Percentiles rank a stretch among this genome's conserved stretches.
phyloP scores from a whole-genome alignment of 2,329 filamentous ascomycete genomes.

The Acrocalymma vagum region DNA sequence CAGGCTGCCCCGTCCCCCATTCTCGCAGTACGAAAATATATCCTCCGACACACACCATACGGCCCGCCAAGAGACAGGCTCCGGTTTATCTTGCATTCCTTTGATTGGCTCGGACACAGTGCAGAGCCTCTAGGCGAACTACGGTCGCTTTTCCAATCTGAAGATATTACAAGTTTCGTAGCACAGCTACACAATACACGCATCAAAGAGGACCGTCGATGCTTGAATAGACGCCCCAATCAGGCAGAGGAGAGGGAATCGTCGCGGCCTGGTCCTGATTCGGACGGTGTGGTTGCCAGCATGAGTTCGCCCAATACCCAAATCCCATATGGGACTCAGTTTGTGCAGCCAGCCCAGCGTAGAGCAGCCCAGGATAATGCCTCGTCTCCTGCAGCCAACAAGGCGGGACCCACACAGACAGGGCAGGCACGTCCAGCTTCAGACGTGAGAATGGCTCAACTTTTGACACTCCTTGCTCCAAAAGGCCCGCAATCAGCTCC shows the following conservation, averaged over 20 bases:
- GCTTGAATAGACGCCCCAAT: slow-evolving; percentile 21
- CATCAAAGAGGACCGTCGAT: slow-evolving; percentile 21
- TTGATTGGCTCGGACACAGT: slow-evolving; percentile 22
- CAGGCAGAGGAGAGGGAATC: slow-evolving; percentile 13
- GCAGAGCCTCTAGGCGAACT: slow-evolving; percentile 8
- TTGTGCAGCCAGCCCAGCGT: slow-evolving; percentile 13
- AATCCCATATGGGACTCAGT: slow-evolving; percentile 30
- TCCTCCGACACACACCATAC: slow-evolving; percentile 34
- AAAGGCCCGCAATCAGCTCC: neutral
- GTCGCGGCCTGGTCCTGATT: slow-evolving; percentile 5
- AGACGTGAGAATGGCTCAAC: too few species aligned
- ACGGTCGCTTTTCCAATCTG: slow-evolving; percentile 6
- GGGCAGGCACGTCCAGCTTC: slow-evolving; percentile 17
- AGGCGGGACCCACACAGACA: slow-evolving; percentile 26
- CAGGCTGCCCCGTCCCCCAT: slow-evolving; percentile 8
- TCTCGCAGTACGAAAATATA: slow-evolving; percentile 31
- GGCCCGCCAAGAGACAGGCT: slow-evolving; percentile 30
- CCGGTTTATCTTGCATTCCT: slow-evolving; percentile 26
- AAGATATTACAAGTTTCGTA: slow-evolving; percentile 11
- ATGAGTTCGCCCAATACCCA: slow-evolving; percentile 22
- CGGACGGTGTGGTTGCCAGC: neutral
- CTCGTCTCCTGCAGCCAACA: slow-evolving; percentile 18
- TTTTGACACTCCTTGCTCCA: too few species aligned
- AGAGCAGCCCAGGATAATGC: slow-evolving; percentile 9
- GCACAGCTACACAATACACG: slow-evolving; percentile 21